Base-by-base conservation (phyloP, 306 rosid genomes). In the barrel medic (Medicago truncatula) region DNA sequence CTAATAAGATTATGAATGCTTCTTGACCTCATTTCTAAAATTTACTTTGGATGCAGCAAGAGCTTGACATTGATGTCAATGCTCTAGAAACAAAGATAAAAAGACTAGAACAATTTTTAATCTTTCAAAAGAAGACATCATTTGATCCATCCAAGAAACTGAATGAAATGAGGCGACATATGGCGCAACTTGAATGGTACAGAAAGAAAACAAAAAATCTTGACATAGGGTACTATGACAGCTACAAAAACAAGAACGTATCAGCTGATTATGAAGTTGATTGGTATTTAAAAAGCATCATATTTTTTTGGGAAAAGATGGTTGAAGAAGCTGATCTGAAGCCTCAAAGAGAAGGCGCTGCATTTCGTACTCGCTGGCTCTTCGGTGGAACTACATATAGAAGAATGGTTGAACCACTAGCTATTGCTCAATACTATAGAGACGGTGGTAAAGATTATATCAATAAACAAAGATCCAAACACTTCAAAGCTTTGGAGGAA, bases 151-250 rank as follows among this genome's bases (percentile, higher is more conserved):
- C 52, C 52, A 78, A 34, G 74, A 82, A 68, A 21, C 3, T 92
- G 64, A 83, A 83, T 78, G 56, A 60, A 0, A 8, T 74, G 6
- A 92, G 90, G 70, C 56, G 20, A 28, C 2, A 4, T 1, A 83
- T 87, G 90, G 85, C 88, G 8, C 9, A 76, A 7, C 62, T 92
- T 2, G 97, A 90, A 85, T 89, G 92, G 93, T 92, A 90, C 81
- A 90, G 88, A 80, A 86, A 81, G 57, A 8, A 5, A 0, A 49
- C 78, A 1, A 85, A 88, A 76, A 54, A 4, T 0, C 2, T 2
- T 0, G 9, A 41, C 1, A 41, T 15, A 36, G 96, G 93, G 10
- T 92, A 90, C 81, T 92, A 90, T 47, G 97, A 92, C 71, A 67
- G 76, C 78, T 90, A 79, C 86, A 90, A 82, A 70, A 78, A 49